phyloP scores from a whole-genome alignment of 2,329 filamentous ascomycete genomes.

The Fusarium poae region DNA sequence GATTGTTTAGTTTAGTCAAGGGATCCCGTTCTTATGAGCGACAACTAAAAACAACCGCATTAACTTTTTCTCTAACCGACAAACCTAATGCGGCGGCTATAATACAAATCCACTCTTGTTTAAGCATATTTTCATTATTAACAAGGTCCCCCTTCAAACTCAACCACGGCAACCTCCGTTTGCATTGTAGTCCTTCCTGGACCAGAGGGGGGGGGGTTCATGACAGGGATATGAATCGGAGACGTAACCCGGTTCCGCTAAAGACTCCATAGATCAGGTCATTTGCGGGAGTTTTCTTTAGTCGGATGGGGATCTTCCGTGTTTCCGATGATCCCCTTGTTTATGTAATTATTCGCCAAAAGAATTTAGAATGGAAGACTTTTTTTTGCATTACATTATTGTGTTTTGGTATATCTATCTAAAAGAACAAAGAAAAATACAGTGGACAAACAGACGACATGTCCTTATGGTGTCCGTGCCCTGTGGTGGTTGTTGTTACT shows the following conservation, averaged over 20 bases:
- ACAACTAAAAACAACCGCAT: neutral
- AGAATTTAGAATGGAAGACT: neutral
- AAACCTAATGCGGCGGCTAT: neutral
- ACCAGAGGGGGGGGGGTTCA: neutral
- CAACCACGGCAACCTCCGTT: too few species aligned
- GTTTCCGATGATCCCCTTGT: conserved; percentile 4
- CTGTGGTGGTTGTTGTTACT: neutral
- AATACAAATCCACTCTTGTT: neutral
- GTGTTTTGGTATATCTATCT: neutral
- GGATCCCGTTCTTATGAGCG: neutral
- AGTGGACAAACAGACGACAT: too few species aligned
- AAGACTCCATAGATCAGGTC: neutral
- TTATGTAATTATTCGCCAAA: neutral
- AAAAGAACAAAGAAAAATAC: neutral
- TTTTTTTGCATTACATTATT: conserved; percentile 22
- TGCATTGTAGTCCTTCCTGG: too few species aligned
- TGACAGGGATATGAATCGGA: neutral
- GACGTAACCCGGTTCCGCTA: neutral
- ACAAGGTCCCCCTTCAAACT: neutral
- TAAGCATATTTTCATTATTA: neutral
- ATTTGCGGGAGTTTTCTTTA: neutral
- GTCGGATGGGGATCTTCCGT: conserved; percentile 24
- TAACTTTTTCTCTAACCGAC: neutral
- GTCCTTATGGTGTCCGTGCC: conserved; percentile 12
- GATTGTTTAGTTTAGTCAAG: neutral